These are phyloP conservation scores for Chimonanthus salicifolius DNA, from an alignment of 164 flowering plant genomes.

Conservation along the genomic window DNA sequence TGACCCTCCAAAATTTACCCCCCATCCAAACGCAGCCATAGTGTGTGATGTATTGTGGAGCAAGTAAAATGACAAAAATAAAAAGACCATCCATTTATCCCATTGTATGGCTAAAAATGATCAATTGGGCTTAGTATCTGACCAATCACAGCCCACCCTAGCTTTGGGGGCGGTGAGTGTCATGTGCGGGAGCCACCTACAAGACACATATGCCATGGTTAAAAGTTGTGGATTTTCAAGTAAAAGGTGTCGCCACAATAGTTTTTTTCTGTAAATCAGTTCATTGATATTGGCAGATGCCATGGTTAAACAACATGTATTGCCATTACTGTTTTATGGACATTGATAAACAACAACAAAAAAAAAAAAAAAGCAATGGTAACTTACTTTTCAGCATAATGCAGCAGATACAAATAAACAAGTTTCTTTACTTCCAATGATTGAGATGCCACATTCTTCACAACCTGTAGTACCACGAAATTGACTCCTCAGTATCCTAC, in stretches of 20 bases:
- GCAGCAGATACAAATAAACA: constrained; percentile 87
- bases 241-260: no score
- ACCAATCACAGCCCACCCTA: no score
- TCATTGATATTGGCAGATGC: not conserved
- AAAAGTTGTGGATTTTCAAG: not conserved
- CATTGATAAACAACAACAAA: not conserved
- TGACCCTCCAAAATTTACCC: no score
- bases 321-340: not conserved
- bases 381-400: constrained; percentile 95
- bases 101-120: no score
- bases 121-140: no score
- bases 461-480: constrained; percentile 61
- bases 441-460: constrained; percentile 89
- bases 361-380: not conserved
- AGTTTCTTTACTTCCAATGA: constrained; percentile 96
- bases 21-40: no score
- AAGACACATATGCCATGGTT: not conserved
- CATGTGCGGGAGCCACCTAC: not conserved
- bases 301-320: not conserved
- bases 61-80: no score
- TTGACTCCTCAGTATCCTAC: not conserved
- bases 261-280: not conserved
- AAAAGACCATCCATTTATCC: no score
- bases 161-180: no score
- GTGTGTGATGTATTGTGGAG: no score